Evolutionary conservation across 208 protist species (phyloP).

Genomic region (Trypanosomatidae sp.): DNA sequence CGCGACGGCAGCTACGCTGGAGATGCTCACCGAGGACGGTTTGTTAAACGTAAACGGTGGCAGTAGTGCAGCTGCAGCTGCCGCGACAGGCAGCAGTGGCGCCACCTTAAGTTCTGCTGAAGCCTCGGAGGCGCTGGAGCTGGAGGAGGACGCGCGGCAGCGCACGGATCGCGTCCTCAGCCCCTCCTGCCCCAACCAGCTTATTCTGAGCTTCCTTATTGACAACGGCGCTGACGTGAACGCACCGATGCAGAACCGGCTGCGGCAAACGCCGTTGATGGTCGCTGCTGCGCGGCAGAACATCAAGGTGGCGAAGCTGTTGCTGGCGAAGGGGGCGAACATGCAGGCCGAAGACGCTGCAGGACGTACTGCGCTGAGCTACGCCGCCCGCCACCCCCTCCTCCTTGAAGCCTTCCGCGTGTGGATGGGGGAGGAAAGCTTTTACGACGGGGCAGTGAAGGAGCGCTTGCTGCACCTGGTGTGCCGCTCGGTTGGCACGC

Average conservation of each 20-base stretch:
- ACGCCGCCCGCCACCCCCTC: slow-evolving; percentile 54
- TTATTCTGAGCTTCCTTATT: slow-evolving; percentile 71
- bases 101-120: background rate
- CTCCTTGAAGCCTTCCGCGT: slow-evolving; percentile 52
- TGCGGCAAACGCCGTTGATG: slow-evolving; percentile 81
- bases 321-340: slow-evolving; percentile 65
- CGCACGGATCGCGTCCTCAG: slow-evolving; percentile 11
- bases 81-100: background rate
- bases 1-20: slow-evolving; percentile 36
- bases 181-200: slow-evolving; percentile 37
- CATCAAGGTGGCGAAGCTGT: slow-evolving; percentile 33
- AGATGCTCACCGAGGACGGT: background rate
- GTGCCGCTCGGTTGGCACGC: slow-evolving; percentile 35
- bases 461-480: slow-evolving; percentile 62
- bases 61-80: background rate
- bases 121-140: background rate
- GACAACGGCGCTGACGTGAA: slow-evolving; percentile 80
- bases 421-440: slow-evolving; percentile 43
- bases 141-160: background rate
- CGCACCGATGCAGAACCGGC: slow-evolving; percentile 19
- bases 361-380: slow-evolving; percentile 49
- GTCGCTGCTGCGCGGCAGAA: slow-evolving; percentile 55
- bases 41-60: background rate
- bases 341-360: slow-evolving; percentile 30
- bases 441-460: slow-evolving; percentile 11